Conservation (phyloP, 2,329 filamentous ascomycete species). For the Botryosphaeria dothidea region DNA sequence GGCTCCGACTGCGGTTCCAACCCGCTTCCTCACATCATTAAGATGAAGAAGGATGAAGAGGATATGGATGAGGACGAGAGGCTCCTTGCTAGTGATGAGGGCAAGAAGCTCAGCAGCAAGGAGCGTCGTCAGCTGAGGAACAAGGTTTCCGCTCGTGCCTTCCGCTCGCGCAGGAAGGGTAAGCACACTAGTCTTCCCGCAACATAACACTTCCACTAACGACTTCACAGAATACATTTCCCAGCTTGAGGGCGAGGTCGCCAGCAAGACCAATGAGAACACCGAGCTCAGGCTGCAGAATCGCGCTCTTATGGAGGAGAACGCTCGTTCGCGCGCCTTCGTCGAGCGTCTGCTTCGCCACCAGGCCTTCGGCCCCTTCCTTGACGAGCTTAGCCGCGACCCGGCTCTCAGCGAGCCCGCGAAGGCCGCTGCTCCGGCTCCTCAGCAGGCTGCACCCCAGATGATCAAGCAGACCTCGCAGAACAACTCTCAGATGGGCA, state of each 20-base stretch:
- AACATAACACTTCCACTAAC: constrained; percentile 49
- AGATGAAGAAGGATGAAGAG: constrained; percentile 88
- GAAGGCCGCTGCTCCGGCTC: constrained; percentile 31
- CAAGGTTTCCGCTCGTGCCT: constrained; percentile 96
- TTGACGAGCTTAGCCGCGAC: constrained; percentile 44
- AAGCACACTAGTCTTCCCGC: constrained; percentile 40
- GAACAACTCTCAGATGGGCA: constrained; percentile 66
- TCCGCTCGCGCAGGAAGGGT: constrained; percentile 98
- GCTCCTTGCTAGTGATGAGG: constrained; percentile 91
- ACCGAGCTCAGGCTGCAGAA: constrained; percentile 81
- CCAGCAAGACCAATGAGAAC: constrained; percentile 79
- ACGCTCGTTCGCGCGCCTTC: constrained; percentile 81
- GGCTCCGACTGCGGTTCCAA: constrained; percentile 48
- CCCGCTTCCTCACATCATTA: constrained; percentile 67
- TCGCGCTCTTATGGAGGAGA: constrained; percentile 78
- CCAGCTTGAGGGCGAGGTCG: constrained; percentile 88
- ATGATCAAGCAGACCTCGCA: constrained; percentile 52
- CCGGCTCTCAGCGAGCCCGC: constrained; percentile 32
- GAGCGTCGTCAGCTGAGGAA: constrained; percentile 96
- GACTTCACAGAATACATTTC: constrained; percentile 79
- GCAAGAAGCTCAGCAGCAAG: constrained; percentile 98
- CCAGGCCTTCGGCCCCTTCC: constrained; percentile 50
- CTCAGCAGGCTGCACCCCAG: constrained; percentile 42
- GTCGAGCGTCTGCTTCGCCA: constrained; percentile 67
- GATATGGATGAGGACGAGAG: constrained; percentile 99